These are phyloP conservation scores for Stephanodiscus triporus DNA, from an alignment of 108 stramenopile species.

Conservation along the genomic window DNA sequence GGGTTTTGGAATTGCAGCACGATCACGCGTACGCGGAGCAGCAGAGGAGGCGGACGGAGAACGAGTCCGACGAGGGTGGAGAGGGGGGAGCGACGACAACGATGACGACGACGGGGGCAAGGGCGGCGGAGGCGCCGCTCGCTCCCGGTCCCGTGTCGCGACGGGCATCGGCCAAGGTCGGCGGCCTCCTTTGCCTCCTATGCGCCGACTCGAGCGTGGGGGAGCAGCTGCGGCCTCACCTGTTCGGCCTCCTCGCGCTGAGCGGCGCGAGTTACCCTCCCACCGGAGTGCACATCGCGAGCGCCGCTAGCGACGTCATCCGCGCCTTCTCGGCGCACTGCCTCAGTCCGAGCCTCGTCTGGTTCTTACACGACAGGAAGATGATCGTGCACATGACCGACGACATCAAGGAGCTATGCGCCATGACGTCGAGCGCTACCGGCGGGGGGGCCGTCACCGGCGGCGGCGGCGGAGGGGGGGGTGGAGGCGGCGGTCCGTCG, in stretches of 20 bases:
- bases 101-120: too few relatives aligned
- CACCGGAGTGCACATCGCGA: slow-evolving; percentile 86
- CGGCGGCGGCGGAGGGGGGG: slow-evolving; percentile 16
- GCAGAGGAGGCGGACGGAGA: neutral
- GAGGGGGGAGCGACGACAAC: too few relatives aligned
- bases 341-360: slow-evolving; percentile 83
- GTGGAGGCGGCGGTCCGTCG: slow-evolving; percentile 11
- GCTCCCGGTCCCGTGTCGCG: slow-evolving; percentile 38
- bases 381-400: slow-evolving; percentile 95
- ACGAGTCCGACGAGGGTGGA: slow-evolving; percentile 3
- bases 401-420: slow-evolving; percentile 90
- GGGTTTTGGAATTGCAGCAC: slow-evolving; percentile 93
- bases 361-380: slow-evolving; percentile 92
- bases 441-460: neutral
- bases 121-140: slow-evolving; percentile 22
- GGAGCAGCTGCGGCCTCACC: slow-evolving; percentile 91
- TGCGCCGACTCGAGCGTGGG: slow-evolving; percentile 86
- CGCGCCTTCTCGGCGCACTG: slow-evolving; percentile 80
- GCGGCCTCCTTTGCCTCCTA: slow-evolving; percentile 75
- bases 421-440: slow-evolving; percentile 53
- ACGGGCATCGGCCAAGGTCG: slow-evolving; percentile 79
- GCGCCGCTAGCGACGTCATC: slow-evolving; percentile 85
- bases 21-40: slow-evolving; percentile 48
- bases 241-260: slow-evolving; percentile 90
- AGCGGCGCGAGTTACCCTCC: slow-evolving; percentile 88